Percentiles rank a stretch among this genome's conserved stretches.
phyloP scores from a whole-genome alignment of 2,329 filamentous ascomycete species.

The Aspergillus udagawae region DNA sequence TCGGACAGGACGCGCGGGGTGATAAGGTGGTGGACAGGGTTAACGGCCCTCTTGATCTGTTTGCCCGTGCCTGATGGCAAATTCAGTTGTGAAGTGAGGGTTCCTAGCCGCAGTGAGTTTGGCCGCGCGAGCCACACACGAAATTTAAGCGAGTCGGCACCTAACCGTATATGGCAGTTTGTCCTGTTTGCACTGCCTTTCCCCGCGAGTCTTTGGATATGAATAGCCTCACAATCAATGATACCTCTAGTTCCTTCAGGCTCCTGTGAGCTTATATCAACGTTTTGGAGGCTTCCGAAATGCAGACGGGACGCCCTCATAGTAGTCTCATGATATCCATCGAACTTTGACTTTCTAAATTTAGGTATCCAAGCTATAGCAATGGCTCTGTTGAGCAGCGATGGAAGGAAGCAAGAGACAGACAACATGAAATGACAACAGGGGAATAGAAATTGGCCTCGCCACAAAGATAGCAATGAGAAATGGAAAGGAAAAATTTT shows the following conservation, averaged over 20 bases:
- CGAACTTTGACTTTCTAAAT: neutral
- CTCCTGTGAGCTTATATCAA: neutral
- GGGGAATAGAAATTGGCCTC: conserved; percentile 3
- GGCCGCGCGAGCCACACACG: conserved; percentile 35
- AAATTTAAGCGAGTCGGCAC: conserved; percentile 44
- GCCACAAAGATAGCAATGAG: conserved; percentile 13
- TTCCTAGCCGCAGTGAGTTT: conserved; percentile 24
- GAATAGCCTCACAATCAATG: neutral
- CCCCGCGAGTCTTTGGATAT: conserved; percentile 2
- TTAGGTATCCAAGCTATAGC: conserved; percentile 20
- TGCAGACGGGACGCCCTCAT: neutral
- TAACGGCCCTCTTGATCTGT: conserved; percentile 9
- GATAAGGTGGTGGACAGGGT: conserved; percentile 9
- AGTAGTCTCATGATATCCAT: neutral
- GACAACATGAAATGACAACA: conserved; percentile 5
- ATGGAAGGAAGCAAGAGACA: neutral
- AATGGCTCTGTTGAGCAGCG: conserved; percentile 10
- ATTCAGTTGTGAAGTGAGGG: conserved; percentile 23
- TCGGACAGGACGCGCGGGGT: conserved; percentile 2
- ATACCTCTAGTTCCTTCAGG: neutral
- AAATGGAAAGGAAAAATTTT: conserved; percentile 9
- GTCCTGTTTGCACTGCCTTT: conserved; percentile 2
- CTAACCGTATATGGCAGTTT: conserved; percentile 32
- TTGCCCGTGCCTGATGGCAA: conserved; percentile 19
- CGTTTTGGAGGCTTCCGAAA: neutral